These are phyloP conservation scores for Paulownia fortunei DNA, from an alignment of 257 asterid species.

Conservation along the genomic window DNA sequence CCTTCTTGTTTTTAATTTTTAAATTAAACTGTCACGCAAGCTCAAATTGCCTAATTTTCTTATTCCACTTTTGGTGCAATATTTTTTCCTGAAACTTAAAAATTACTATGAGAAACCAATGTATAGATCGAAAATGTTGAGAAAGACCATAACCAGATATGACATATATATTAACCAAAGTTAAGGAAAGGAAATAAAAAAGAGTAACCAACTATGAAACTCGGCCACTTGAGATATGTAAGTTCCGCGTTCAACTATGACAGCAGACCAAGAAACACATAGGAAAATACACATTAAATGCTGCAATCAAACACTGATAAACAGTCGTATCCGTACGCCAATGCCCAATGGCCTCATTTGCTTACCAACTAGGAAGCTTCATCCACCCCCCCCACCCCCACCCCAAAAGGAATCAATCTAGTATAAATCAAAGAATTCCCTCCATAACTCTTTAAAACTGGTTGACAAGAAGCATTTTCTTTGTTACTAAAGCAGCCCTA, in stretches of 20 bases:
- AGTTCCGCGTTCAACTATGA: conserved; percentile 37
- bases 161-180: not conserved
- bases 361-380: conserved; percentile 55
- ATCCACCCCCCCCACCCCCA: not conserved
- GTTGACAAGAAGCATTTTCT: not conserved
- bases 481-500: not conserved
- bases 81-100: too few species aligned
- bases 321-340: not conserved
- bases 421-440: conserved; percentile 41
- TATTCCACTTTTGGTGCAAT: too few species aligned
- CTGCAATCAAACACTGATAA: conserved; percentile 29
- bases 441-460: conserved; percentile 17
- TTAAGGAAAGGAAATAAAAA: too few species aligned
- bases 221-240: too few species aligned
- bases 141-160: too few species aligned
- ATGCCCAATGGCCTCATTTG: conserved; percentile 33
- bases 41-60: too few species aligned
- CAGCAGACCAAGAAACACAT: conserved; percentile 32
- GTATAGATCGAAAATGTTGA: too few species aligned
- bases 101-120: too few species aligned
- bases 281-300: conserved; percentile 27
- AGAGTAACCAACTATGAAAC: too few species aligned
- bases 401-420: not conserved
- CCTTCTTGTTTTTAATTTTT: too few species aligned
- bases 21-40: too few species aligned